Percentiles rank a stretch among this genome's conserved stretches.
These are phyloP conservation scores for Yamadazyma mexicana DNA, from an alignment of 1,139 yeast species.

Conservation along the genomic window DNA sequence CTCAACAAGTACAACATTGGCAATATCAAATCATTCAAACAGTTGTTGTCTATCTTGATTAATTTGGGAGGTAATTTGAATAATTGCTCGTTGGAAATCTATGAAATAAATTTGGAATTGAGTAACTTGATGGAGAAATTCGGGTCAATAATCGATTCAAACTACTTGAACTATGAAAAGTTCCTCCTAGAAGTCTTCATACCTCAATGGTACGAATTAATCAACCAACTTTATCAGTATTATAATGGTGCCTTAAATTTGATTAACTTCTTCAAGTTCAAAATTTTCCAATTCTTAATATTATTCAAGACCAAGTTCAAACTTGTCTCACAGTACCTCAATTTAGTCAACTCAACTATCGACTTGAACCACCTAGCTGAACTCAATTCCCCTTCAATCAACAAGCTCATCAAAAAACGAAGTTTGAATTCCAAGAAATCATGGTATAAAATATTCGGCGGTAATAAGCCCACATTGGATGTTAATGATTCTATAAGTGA, in stretches of 20 bases:
- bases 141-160: conserved; percentile 47
- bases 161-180: conserved; percentile 41
- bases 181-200: conserved; percentile 35
- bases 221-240: conserved; percentile 43
- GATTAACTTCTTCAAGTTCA: conserved; percentile 46
- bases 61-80: conserved; percentile 50
- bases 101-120: conserved; percentile 25
- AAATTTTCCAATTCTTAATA: conserved; percentile 43
- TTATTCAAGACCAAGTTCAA: conserved; percentile 42
- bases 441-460: conserved; percentile 51
- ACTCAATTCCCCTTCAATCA: conserved; percentile 43
- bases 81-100: conserved; percentile 47
- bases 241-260: conserved; percentile 38
- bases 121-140: conserved; percentile 43
- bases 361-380: conserved; percentile 30
- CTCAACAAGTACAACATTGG: conserved; percentile 33
- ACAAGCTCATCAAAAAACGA: conserved; percentile 31
- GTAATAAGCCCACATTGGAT: conserved; percentile 18
- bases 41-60: conserved; percentile 34
- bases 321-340: conserved; percentile 40
- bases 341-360: conserved; percentile 20
- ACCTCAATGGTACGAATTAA: conserved; percentile 50
- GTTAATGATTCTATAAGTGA: conserved; percentile 4
- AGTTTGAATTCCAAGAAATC: conserved; percentile 27
- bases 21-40: conserved; percentile 26